phyloP scores from a whole-genome alignment of 2,329 filamentous ascomycete genomes.

The Cladosporium sp. region DNA sequence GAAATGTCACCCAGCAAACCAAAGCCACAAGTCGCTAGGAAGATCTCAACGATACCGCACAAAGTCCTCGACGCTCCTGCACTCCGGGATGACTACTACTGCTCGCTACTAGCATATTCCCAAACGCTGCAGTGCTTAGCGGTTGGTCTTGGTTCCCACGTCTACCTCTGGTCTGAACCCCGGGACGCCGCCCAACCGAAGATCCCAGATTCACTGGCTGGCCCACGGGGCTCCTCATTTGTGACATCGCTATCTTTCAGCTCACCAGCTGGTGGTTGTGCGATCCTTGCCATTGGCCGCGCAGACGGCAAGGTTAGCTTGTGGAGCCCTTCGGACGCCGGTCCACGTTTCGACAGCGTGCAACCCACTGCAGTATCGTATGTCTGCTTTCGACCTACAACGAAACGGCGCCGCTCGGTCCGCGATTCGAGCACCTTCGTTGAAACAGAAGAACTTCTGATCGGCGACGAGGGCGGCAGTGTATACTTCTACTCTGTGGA shows the following conservation, averaged over 20 bases:
- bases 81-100: constrained; percentile 92
- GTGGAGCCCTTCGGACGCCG: constrained; percentile 68
- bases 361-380: constrained; percentile 73
- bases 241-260: constrained; percentile 91
- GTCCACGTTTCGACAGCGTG: constrained; percentile 69
- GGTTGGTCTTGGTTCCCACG: constrained; percentile 71
- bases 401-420: constrained; percentile 47
- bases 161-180: constrained; percentile 87
- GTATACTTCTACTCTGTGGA: constrained; percentile 88
- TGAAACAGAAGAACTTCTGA: constrained; percentile 74
- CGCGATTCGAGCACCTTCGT: constrained; percentile 50
- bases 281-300: constrained; percentile 80
- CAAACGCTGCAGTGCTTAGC: constrained; percentile 69
- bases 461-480: constrained; percentile 78
- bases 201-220: constrained; percentile 49
- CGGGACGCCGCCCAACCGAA: constrained; percentile 39
- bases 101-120: constrained; percentile 84
- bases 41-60: constrained; percentile 29
- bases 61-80: constrained; percentile 78
- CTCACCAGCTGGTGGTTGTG: constrained; percentile 67
- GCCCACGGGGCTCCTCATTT: constrained; percentile 48
- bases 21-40: constrained; percentile 18
- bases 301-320: constrained; percentile 72
- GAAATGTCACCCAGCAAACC: background rate
- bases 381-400: constrained; percentile 71